These are phyloP conservation scores for Yamadazyma philogaea DNA, from an alignment of 805 yeast species.

Conservation along the genomic window DNA sequence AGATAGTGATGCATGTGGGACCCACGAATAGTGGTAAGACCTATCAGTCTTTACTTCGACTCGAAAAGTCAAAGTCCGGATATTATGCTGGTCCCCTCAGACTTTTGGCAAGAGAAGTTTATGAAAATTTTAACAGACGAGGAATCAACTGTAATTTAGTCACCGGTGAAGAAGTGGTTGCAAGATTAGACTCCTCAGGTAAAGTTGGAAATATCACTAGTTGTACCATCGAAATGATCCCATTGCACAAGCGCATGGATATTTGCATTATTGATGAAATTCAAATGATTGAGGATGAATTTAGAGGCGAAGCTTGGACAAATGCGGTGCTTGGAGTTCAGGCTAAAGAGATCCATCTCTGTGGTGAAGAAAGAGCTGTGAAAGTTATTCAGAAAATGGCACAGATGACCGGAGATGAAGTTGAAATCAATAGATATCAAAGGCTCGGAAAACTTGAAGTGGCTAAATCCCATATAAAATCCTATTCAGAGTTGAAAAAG, in stretches of 20 bases:
- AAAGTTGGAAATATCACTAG: conserved; percentile 71
- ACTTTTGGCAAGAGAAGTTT: conserved; percentile 85
- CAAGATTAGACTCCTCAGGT: conserved; percentile 66
- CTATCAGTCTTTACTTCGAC: conserved; percentile 68
- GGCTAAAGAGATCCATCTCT: conserved; percentile 82
- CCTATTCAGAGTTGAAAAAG: conserved; percentile 40
- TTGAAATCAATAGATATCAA: conserved; percentile 66
- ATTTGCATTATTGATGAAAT: conserved; percentile 93
- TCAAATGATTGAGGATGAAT: conserved; percentile 82
- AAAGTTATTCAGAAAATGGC: conserved; percentile 59
- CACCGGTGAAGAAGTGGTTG: conserved; percentile 93
- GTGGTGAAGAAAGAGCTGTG: conserved; percentile 91
- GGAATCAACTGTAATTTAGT: conserved; percentile 74
- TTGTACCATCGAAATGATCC: conserved; percentile 93
- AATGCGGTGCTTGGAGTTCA: conserved; percentile 81
- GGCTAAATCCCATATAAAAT: conserved; percentile 33
- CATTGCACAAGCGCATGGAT: conserved; percentile 65
- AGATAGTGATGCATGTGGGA: conserved; percentile 89
- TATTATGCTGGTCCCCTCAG: conserved; percentile 94
- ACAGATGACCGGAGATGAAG: conserved; percentile 72
- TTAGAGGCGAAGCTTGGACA: conserved; percentile 94
- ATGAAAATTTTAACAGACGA: conserved; percentile 68
- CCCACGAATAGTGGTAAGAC: conserved; percentile 98
- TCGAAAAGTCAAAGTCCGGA: conserved; percentile 67
- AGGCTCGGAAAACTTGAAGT: conserved; percentile 72